Conservation (phyloP, 768 basidiomycete species). For the Mycena olivaceomarginata region DNA sequence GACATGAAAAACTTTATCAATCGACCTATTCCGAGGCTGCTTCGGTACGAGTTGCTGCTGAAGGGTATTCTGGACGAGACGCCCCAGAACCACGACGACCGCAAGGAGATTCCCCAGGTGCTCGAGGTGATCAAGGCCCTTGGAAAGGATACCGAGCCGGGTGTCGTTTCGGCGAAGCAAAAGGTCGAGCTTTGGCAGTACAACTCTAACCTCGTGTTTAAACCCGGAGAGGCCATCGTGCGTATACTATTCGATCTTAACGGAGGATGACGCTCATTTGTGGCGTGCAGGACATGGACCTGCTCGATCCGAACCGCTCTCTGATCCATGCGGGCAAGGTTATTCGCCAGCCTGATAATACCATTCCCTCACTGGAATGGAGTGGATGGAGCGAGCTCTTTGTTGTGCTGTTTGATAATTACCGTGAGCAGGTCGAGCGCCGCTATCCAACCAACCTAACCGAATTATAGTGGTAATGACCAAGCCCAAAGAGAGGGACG, state of each 20-base stretch:
- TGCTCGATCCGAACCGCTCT: constrained; percentile 88
- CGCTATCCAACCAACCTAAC: neutral
- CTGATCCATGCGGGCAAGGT: constrained; percentile 90
- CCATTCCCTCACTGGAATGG: constrained; percentile 36
- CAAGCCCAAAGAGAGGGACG: constrained; percentile 88
- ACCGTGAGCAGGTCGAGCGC: constrained; percentile 70
- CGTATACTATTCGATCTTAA: constrained; percentile 45
- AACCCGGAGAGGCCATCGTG: constrained; percentile 83
- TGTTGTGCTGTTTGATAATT: constrained; percentile 96
- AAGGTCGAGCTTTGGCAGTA: constrained; percentile 95
- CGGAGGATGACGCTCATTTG: constrained; percentile 8
- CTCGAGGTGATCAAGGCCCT: constrained; percentile 91
- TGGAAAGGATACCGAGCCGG: constrained; percentile 92
- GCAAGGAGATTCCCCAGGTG: constrained; percentile 88
- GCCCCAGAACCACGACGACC: constrained; percentile 84
- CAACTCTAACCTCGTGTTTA: constrained; percentile 87
- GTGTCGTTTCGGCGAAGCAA: constrained; percentile 88
- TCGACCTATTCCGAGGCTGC: constrained; percentile 91
- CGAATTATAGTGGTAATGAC: constrained; percentile 86
- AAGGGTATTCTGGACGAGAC: constrained; percentile 88
- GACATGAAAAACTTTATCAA: constrained; percentile 97
- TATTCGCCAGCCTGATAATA: constrained; percentile 85
- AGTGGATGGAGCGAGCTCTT: constrained; percentile 93
- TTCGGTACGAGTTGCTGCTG: constrained; percentile 93
- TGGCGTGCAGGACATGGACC: constrained; percentile 84